phyloP scores from a whole-genome alignment of 176 grass and related monocot species.

The Hordeum marinum region DNA sequence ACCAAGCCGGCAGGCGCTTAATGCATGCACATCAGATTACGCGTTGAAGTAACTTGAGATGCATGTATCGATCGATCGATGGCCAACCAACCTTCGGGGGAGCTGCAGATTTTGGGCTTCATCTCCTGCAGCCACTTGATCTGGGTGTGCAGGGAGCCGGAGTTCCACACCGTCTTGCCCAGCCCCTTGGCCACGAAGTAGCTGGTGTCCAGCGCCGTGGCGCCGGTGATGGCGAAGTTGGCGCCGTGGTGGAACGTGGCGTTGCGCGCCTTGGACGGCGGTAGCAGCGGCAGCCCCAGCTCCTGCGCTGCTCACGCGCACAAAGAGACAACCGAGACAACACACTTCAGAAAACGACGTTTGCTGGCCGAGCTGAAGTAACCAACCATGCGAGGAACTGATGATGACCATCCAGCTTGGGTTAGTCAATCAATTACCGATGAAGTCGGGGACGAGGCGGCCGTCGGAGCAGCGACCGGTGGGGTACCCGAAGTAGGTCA shows the following conservation, averaged over 20 bases:
- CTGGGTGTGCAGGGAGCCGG: slow-evolving; percentile 76
- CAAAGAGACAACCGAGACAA: too few species aligned
- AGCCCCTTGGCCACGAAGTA: slow-evolving; percentile 63
- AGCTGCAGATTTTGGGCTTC: slow-evolving; percentile 67
- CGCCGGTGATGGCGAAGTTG: slow-evolving; percentile 88
- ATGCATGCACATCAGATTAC: background rate
- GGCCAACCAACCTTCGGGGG: slow-evolving; percentile 54
- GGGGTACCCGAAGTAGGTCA: slow-evolving; percentile 73
- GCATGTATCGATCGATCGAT: background rate
- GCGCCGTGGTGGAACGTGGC: slow-evolving; percentile 69
- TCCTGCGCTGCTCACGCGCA: slow-evolving; percentile 54
- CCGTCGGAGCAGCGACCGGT: slow-evolving; percentile 87
- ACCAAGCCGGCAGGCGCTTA: background rate
- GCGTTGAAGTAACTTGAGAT: background rate
- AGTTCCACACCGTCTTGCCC: slow-evolving; percentile 61
- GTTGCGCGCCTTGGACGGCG: slow-evolving; percentile 76
- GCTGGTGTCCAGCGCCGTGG: slow-evolving; percentile 63
- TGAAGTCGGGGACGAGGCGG: slow-evolving; percentile 73
- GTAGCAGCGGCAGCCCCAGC: slow-evolving; percentile 64
- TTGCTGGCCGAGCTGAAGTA: background rate
- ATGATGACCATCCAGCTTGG: background rate
- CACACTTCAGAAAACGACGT: background rate
- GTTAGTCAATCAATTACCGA: slow-evolving; percentile 15
- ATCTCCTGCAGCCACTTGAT: slow-evolving; percentile 76
- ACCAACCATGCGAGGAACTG: background rate